Base-by-base conservation (phyloP, 257 asterid species). In the Jacaranda mimosifolia region DNA sequence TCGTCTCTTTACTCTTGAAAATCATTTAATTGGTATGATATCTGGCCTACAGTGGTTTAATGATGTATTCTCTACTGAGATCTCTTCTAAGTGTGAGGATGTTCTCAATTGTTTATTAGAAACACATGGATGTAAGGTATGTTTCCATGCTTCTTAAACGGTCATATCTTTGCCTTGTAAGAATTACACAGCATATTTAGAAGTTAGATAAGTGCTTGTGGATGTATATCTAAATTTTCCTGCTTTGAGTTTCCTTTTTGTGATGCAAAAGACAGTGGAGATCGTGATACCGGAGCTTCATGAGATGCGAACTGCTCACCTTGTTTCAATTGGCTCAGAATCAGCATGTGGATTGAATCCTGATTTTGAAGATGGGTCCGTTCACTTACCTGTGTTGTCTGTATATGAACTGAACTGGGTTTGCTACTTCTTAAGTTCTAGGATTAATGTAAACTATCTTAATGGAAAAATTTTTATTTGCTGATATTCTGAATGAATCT, bases 281-380 rank as follows among this genome's bases (percentile, higher is more conserved):
- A 87, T 93, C 71, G 85, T 88, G 19, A 86, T 93, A 79, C 99
- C 99, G 51, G 99, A 96, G 87, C 93, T 93, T 78, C 88, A 83
- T 55, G 97, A 96, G 94, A 85, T 96, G 99, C 94, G 96, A 53
- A 78, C 80, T 19, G 98, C 99, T 78, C 99, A 96, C 79, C 5
- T 93, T 72, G 93, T 96, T 77, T 85, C 99, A 56, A 89, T 93
- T 74, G 99, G 99, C 65, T 89, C 98, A 3, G 99, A 96, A 86
- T 55, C 93, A 76, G 90, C 91, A 65, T 77, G 86, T 72, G 82
- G 86, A 32, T 55, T 96, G 87, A 88, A 71, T 87, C 97, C 99
- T 78, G 77, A 93, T 70, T 87, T 58, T 83, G 92, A 87, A 82
- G 97, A 90, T 79, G 97, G 99, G 99, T 96, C 68, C 59, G 96